Base-by-base conservation (phyloP, 2,329 filamentous ascomycete species). In the Fusarium sp. region DNA sequence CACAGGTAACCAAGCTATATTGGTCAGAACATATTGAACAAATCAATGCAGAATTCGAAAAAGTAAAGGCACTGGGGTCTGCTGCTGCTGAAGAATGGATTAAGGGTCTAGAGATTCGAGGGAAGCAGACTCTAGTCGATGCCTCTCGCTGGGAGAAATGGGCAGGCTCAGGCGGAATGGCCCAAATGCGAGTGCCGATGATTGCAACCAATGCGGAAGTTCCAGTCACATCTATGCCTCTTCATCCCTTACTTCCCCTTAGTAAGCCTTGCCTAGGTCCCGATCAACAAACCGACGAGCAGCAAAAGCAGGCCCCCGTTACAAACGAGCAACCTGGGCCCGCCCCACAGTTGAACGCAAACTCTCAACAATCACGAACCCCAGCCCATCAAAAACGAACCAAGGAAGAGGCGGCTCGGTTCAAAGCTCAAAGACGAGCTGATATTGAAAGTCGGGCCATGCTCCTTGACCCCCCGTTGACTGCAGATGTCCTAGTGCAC, bases 31-130 rank as follows among this genome's bases (percentile, higher is more conserved):
- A 94, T 58, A 83, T 93, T 35, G 83, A 89, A 25, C 82, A 83
- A 10, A 84, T 94, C 66, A 85, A 85, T 58, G 75, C 80, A 31
- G 88, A 92, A 72, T 88, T 92, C 68, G 80, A 86, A 41, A 81
- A 87, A 7, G 91, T 89, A 53, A 87, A 87, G 70, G 78, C 81
- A n/a, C 84, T 92, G 69, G 91, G 92, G n/a, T 72, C 84, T 42
- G 89, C 89, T 40, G 87, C 90, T 13, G 85, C 86, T 6, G 90
- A 93, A 69, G 92, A 94, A 76, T 96, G 92, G 92, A 82, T 89
- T 29, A 94, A 94, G 77, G 92, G 92, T 11, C 83, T 96, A 5
- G 85, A 88, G 41, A 81, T 80, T 27, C 84, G 87, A 58, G 90
- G 91, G 11, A 87, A 86, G 70, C 83, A 87, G 59, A 79, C 83